Base-by-base conservation (phyloP, 2,329 filamentous ascomycete genomes). In the Aspergillus pseudoglaucus region DNA sequence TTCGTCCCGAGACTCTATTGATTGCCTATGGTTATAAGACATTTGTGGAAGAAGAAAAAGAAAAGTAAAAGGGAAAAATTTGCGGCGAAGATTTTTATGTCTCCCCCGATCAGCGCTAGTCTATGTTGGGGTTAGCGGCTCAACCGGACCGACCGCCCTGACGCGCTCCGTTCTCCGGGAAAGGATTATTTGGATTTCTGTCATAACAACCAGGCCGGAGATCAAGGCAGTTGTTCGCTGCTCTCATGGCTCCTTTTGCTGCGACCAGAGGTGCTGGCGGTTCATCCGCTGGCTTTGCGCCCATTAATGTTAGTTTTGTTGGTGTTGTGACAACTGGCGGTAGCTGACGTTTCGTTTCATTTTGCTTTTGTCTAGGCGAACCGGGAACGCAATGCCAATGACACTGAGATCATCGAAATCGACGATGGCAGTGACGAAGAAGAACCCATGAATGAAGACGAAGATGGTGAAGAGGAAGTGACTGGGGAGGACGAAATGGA, bases 1-100 rank as follows among this genome's bases (percentile, higher is more conserved):
- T 87, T 83, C 87, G 83, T 83, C 87, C 87, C 90, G 91, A 94
- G 93, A 98, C 93, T 98, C 93, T 97, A 97, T 91, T 87, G 88
- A 87, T 82, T 85, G 87, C 85, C 89, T 91, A 78, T 72, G 25
- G n/a, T 44, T 20, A 67, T 20, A 67, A 67, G 74, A 79, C 75
- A 78, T 78, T 73, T 70, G 68, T 65, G 63, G 66, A 70, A 70
- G 67, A 69, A 75, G 76, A 68, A 73, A 70, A 75, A 68, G 70
- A 69, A 65, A 64, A 58, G 56, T 59, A 71, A 68, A 68, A 68
- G 64, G 64, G 64, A 57, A 53, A 58, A 59, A 57, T 58, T 53
- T 49, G 57, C 53, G 48, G 54, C 54, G 54, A 55, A 55, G 56
- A 58, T 53, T 65, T 60, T 60, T 63, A 56, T 44, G 60, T 59